phyloP scores from a whole-genome alignment of 345 rosid genomes.

The Bruguiera parviflora region DNA sequence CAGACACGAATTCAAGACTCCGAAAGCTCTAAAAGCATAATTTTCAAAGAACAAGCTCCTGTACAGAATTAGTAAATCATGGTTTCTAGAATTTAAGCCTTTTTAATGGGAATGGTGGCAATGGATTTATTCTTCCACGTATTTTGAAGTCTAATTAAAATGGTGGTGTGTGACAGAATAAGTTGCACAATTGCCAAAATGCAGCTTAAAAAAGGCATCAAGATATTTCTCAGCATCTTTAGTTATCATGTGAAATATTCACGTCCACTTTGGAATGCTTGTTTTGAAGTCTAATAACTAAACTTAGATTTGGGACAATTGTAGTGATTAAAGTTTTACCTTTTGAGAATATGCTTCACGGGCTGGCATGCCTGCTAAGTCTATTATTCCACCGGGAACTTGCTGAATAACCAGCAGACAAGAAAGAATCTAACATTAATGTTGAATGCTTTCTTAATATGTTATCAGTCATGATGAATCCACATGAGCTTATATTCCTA shows the following conservation, averaged over 20 bases:
- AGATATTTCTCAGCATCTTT: neutral
- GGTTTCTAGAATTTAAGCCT: neutral
- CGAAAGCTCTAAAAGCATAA: no score
- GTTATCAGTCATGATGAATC: neutral
- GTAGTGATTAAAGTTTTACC: neutral
- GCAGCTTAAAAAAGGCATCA: neutral
- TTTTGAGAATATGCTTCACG: neutral
- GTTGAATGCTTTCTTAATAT: neutral
- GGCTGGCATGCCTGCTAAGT: neutral
- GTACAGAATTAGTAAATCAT: no score
- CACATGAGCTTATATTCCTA: neutral
- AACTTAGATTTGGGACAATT: neutral
- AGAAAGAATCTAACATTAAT: neutral
- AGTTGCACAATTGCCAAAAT: neutral
- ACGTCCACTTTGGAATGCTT: neutral
- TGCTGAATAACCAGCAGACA: neutral
- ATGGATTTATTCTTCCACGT: conserved; percentile 11
- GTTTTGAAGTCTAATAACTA: neutral
- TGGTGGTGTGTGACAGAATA: neutral
- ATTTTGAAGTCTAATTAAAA: neutral
- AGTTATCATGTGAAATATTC: neutral
- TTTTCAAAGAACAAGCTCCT: no score
- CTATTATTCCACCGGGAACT: neutral
- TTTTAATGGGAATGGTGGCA: neutral
- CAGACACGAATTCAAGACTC: no score